Evolutionary conservation across 352 stramenopile genomes (phyloP).

Genomic region (Phytopythium sindhum): DNA sequence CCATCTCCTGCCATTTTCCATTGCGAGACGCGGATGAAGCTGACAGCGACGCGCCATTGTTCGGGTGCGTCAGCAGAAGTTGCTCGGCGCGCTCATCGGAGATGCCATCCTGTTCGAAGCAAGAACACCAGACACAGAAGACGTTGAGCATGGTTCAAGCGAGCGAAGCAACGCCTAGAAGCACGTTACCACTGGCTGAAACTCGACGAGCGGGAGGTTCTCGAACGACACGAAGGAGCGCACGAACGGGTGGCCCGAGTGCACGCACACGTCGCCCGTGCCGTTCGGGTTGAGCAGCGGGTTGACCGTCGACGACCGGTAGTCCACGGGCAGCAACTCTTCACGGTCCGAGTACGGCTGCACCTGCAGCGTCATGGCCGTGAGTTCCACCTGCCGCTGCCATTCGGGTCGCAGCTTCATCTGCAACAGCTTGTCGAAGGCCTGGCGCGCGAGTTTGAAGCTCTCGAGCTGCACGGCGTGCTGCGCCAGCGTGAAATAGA

Average conservation of each 20-base stretch:
- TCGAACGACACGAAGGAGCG: conserved; percentile 95
- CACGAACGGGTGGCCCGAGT: conserved; percentile 93
- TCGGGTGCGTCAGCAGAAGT: conserved; percentile 69
- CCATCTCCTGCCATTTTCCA: conserved; percentile 54
- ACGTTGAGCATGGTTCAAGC: not conserved
- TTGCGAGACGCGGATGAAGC: conserved; percentile 3
- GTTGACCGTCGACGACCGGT: conserved; percentile 92
- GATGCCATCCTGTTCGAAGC: conserved; percentile 37
- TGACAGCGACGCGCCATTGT: conserved; percentile 8
- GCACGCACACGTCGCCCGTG: conserved; percentile 89
- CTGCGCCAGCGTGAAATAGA: conserved; percentile 95
- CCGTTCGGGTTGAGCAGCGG: conserved; percentile 89
- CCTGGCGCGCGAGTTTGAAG: conserved; percentile 90
- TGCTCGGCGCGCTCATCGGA: conserved; percentile 84
- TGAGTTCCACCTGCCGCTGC: conserved; percentile 88
- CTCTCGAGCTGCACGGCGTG: conserved; percentile 88
- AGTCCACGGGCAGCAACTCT: conserved; percentile 93
- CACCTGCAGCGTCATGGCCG: conserved; percentile 90
- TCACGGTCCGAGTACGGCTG: conserved; percentile 92
- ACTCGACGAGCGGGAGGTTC: conserved; percentile 94
- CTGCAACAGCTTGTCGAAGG: conserved; percentile 91
- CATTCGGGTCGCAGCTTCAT: conserved; percentile 86
- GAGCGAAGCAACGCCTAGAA: not conserved
- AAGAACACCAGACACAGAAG: conserved; percentile 8
- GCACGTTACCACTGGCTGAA: conserved; percentile 63